These are phyloP conservation scores for Akebia trifoliata DNA, from an alignment of 164 flowering plant species.

Conservation along the genomic window DNA sequence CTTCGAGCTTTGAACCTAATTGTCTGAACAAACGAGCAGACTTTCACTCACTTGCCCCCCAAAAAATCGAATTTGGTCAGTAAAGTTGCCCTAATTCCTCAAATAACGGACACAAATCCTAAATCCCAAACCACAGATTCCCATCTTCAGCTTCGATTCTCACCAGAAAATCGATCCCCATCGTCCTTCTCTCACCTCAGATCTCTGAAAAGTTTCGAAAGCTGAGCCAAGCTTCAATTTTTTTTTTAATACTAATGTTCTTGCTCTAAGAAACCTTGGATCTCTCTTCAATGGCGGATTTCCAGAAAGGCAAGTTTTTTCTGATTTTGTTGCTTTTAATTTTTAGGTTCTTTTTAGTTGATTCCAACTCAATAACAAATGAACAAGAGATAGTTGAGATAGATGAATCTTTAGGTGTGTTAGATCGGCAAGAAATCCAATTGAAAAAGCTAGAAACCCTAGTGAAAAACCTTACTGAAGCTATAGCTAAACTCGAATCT, in stretches of 20 bases:
- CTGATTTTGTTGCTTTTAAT: conserved; percentile 29
- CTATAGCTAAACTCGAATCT: conserved; percentile 56
- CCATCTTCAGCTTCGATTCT: no score
- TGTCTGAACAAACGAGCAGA: no score
- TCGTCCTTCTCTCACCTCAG: background rate
- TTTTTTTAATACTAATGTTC: conserved; percentile 1
- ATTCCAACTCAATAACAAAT: conserved; percentile 13
- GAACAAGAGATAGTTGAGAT: conserved; percentile 16
- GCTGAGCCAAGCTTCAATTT: background rate
- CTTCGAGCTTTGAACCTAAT: no score
- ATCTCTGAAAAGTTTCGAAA: no score
- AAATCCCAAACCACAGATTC: no score
- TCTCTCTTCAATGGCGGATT: conserved; percentile 33
- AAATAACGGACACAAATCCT: no score
- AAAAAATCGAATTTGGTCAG: no score
- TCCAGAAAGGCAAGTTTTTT: conserved; percentile 38
- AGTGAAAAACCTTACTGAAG: conserved; percentile 53
- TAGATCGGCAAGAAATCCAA: conserved; percentile 39
- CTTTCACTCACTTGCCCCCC: no score
- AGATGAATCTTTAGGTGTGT: conserved; percentile 8
- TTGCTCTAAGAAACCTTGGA: background rate
- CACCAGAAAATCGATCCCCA: no score
- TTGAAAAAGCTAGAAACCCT: conserved; percentile 58
- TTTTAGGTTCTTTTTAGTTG: conserved; percentile 13
- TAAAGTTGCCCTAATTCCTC: no score